phyloP scores from a whole-genome alignment of 768 basidiomycete species.

The Pholiota microspora region DNA sequence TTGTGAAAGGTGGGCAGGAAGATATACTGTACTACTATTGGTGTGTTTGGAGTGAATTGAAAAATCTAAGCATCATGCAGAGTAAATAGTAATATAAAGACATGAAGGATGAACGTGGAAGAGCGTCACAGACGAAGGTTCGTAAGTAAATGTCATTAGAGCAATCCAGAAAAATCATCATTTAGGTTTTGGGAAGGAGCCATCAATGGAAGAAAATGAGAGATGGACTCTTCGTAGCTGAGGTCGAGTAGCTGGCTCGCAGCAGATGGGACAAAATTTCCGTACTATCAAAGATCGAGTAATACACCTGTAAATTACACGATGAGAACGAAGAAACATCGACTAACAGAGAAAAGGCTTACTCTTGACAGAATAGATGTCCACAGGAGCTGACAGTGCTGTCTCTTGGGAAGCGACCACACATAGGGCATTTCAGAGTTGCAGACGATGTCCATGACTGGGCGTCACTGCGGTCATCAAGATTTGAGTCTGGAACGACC shows the following conservation, averaged over 20 bases:
- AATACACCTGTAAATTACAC: conserved; percentile 18
- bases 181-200: not conserved
- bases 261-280: conserved; percentile 24
- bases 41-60: not conserved
- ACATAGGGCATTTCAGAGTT: conserved; percentile 29
- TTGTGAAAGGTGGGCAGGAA: not conserved
- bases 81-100: not conserved
- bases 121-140: not conserved
- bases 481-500: conserved; percentile 8
- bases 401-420: conserved; percentile 28
- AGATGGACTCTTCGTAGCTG: conserved; percentile 21
- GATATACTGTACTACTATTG: not conserved
- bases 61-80: too few species aligned
- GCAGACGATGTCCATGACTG: conserved; percentile 16
- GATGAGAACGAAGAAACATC: not conserved
- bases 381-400: conserved; percentile 30
- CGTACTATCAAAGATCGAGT: conserved; percentile 11
- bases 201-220: conserved; percentile 16
- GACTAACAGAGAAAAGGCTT: not conserved
- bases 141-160: not conserved
- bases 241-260: conserved; percentile 13
- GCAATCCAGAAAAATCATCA: not conserved
- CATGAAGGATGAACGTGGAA: not conserved
- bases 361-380: conserved; percentile 28
- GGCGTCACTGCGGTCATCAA: not conserved